Evolutionary conservation across 805 yeast species (phyloP), one percentile per base, ranked within the genome.

Genomic region (Komagataella ulmi): DNA sequence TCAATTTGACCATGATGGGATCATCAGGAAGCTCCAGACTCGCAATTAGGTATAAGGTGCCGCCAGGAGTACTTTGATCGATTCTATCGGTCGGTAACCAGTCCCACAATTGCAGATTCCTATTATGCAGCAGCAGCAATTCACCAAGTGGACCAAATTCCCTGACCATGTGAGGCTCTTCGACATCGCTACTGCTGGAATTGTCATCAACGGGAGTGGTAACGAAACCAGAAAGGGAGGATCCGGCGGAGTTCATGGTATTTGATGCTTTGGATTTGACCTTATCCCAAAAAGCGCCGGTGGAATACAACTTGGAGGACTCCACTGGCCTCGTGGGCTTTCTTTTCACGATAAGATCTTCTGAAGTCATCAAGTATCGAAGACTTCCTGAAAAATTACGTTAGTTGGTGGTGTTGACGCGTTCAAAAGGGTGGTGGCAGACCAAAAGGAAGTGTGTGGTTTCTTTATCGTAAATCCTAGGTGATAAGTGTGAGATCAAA

Each of bases 81-180:
- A 40, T 40, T 2, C 17, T 24, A 8, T 46, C 51, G 36, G 49
- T 23, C 2, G 67, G 68, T 1, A 53, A 24, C 75, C 75, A 69
- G 51, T 70, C 74, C 73, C 73, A 72, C 6, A 71, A 61, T 49
- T 70, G 69, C 14, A 72, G 57, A 1, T 57, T 45, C 50, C 61
- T 57, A 3, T 57, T 56, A 48, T 56, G 63, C 0, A 60, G 65
- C 1, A 65, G 44, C 18, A 69, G 56, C 0, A 72, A 51, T 51
- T 72, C 75, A 1, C 75, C 74, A 51, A 65, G 60, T 6, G 51
- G n/a, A 0, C 75, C 75, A 52, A 68, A 63, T 50, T 65, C 70
- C 46, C 54, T 57, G 30, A 43, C 44, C 17, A 30, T 19, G 18
- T 17, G 44, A 12, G 45, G 23, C 3, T 49, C 40, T 10, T 30